Base-by-base conservation (phyloP, 768 basidiomycete species). In the Naganishia randhawae region DNA sequence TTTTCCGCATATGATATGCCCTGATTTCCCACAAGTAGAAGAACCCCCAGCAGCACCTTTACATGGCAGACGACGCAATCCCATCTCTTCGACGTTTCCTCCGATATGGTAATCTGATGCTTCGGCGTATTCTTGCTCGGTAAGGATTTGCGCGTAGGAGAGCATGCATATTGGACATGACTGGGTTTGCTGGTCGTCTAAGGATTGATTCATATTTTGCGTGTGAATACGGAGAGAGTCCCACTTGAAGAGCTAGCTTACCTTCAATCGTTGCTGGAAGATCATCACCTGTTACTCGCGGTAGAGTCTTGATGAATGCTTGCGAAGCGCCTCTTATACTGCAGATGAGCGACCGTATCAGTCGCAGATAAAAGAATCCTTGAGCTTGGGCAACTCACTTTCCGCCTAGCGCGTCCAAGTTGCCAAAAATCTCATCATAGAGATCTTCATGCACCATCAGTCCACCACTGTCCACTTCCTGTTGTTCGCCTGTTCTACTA, bases 111-210 rank as follows among this genome's bases (percentile, higher is more conserved):
- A 61, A 31, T 70, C 69, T 1, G 69, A n/a, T 10, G 64, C 51
- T 16, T 55, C 48, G 25, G 69, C 69, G 27, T 66, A 70, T 45
- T 70, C 69, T 42, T 70, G 37, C 39, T 70, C 69, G 11, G 69
- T 70, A 19, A 70, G 25, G 57, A 70, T 70, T 9, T 61, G 42
- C 1, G 45, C 65, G 42, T 70, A 70, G 0, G 69, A 9, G 3
- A 63, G 50, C 22, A 66, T 65, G 37, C 69, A 70, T 22, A 70
- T 63, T 10, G 69, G 65, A 41, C 69, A 70, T 11, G 65, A 31
- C 22, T 67, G 62, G 10, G 25, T 69, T 54, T 65, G 41, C 37
- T 51, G 33, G 39, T 69, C 61, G 51, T 50, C 37, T 48, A 31
- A 3, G 19, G 14, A 19, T 3, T 14, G 41, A 29, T 7, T 45